Base-by-base conservation (phyloP, 805 yeast species). In the Metschnikowia cubensis region DNA sequence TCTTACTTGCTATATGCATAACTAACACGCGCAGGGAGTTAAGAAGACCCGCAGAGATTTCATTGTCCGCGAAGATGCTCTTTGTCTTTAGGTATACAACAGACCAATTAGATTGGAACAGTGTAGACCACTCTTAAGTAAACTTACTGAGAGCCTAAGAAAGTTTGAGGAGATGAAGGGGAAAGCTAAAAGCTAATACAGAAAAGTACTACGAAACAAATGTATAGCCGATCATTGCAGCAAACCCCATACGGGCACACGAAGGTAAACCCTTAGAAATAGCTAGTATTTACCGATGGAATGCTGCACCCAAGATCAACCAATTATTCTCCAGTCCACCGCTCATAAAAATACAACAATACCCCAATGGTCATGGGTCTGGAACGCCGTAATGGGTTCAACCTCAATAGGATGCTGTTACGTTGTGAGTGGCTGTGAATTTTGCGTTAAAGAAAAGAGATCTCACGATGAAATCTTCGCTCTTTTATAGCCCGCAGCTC, bases 301-400 rank as follows among this genome's bases (percentile, higher is more conserved):
- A 68, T 74, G 80, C 82, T 79, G 87, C 87, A 82, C 87, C 87
- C 87, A 77, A 82, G 87, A 82, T 75, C 80, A 69, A 71, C 79
- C 64, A 67, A 61, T 68, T 77, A 52, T 58, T 82, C 85, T 82
- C 81, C 86, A 80, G 84, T 73, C 77, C 84, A 76, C 66, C 71
- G 58, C 55, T 52, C 70, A 58, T 36, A 59, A 60, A 57, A 44
- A 35, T 50, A 73, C 76, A 76, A 75, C 83, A 67, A 71, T 80
- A 76, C 73, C 71, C 80, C 77, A 61, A 67, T 73, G 73, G 84
- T 82, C 86, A 82, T 82, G 86, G 87, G 86, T 72, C 85, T 70
- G 78, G 60, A 75, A 75, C 80, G 80, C 81, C 83, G 69, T 70
- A 69, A 69, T 65, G 82, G 82, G 77, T 76, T 79, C 80, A 80